A percentile compares a stretch with the other conserved stretches of the same genome.
Conservation (phyloP, 768 basidiomycete species). For the Suillus variegatus region DNA sequence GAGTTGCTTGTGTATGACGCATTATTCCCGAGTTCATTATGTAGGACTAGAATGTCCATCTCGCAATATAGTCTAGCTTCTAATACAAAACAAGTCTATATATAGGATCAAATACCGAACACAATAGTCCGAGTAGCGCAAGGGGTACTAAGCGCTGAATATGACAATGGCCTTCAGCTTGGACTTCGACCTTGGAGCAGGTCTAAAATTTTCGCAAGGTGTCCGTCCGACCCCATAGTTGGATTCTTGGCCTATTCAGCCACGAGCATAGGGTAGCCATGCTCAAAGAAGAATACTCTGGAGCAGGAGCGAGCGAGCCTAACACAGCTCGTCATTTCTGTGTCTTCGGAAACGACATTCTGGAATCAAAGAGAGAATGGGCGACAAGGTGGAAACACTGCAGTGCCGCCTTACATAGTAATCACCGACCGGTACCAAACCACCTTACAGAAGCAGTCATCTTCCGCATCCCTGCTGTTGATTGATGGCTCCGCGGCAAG, state of each 20-base stretch:
- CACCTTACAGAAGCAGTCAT: neutral
- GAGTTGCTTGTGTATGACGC: neutral
- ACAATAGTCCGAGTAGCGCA: constrained; percentile 51
- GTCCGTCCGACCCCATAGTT: constrained; percentile 48
- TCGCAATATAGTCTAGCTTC: neutral
- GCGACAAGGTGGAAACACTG: neutral
- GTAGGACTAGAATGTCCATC: neutral
- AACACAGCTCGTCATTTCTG: constrained; percentile 54
- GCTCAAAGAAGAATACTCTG: constrained; percentile 60
- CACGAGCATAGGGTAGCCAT: constrained; percentile 59
- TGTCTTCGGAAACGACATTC: constrained; percentile 30
- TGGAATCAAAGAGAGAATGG: neutral
- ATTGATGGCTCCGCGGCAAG: neutral
- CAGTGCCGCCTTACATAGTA: neutral
- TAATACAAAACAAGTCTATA: neutral
- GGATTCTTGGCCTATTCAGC: neutral
- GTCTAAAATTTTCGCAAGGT: constrained; percentile 49
- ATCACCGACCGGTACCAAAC: neutral
- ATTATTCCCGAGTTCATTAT: neutral
- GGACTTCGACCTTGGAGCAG: no score
- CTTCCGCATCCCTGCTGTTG: neutral
- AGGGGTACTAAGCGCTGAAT: no score
- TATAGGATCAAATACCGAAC: constrained; percentile 47
- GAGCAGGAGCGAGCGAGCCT: constrained; percentile 53
- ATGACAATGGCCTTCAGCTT: no score